phyloP scores from a whole-genome alignment of 192 early-diverging fungal genomes.

The Pilobolus umbonatus region DNA sequence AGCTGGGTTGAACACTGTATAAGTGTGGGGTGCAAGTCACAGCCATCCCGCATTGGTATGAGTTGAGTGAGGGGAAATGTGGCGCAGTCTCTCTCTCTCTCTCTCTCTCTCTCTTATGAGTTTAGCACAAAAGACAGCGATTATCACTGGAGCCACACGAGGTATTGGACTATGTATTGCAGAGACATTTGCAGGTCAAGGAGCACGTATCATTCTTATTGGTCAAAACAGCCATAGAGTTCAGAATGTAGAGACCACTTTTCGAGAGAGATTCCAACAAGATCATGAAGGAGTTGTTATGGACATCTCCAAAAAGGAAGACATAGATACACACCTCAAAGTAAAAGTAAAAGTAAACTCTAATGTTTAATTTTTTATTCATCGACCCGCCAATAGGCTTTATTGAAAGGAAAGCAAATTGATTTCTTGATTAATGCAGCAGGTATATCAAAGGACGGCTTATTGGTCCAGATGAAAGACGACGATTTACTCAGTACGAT shows the following conservation, averaged over 20 bases:
- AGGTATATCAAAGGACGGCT: slow-evolving; percentile 52
- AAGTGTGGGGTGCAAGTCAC: no score
- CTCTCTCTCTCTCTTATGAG: slow-evolving; percentile 1
- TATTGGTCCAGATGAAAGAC: slow-evolving; percentile 42
- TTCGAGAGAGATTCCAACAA: slow-evolving; percentile 15
- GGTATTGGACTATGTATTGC: slow-evolving; percentile 73
- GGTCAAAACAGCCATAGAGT: slow-evolving; percentile 46
- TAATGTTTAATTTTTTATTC: not conserved
- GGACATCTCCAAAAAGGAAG: slow-evolving; percentile 40
- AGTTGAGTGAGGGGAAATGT: no score
- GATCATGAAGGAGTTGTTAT: slow-evolving; percentile 34
- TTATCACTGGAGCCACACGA: slow-evolving; percentile 70
- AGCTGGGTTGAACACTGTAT: no score
- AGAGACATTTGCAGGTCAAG: slow-evolving; percentile 52
- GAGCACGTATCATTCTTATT: slow-evolving; percentile 50
- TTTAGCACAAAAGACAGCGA: slow-evolving; percentile 15
- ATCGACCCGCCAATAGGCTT: no score
- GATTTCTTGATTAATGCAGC: slow-evolving; percentile 48
- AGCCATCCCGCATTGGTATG: no score
- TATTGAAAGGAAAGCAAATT: slow-evolving; percentile 20
- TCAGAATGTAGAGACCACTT: slow-evolving; percentile 21
- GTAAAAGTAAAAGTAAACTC: not conserved
- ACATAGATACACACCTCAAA: slow-evolving; percentile 11
- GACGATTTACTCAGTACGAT: slow-evolving; percentile 53
- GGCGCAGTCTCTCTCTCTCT: no score